These are phyloP conservation scores for Microbotryomycetes sp. DNA, from an alignment of 1,284 basidiomycete species.

Conservation along the genomic window DNA sequence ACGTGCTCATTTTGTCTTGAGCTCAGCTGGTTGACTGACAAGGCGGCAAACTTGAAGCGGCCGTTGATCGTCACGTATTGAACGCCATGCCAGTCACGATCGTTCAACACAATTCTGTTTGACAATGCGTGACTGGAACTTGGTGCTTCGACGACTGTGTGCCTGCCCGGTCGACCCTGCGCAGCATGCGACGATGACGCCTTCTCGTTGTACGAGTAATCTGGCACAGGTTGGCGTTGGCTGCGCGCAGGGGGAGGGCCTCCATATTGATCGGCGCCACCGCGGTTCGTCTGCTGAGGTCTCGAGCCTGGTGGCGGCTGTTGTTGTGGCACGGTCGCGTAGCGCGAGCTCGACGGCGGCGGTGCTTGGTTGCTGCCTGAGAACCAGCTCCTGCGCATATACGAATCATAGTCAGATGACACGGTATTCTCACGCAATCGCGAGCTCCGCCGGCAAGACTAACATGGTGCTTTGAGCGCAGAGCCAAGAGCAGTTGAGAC, in stretches of 20 bases:
- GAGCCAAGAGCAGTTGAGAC: no score
- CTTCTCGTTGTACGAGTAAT: conserved; percentile 1
- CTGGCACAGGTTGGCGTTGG: neutral
- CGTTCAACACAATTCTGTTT: conserved; percentile 75
- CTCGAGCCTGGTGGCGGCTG: neutral
- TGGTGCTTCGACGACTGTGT: conserved; percentile 45
- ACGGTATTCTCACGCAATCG: no score
- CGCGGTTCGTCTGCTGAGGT: conserved; percentile 40
- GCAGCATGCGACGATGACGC: neutral
- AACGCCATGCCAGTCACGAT: conserved; percentile 55
- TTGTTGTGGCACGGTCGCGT: neutral
- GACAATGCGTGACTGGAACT: conserved; percentile 58
- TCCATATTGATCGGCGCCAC: conserved; percentile 33
- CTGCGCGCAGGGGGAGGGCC: neutral
- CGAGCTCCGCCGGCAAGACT: no score
- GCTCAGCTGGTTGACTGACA: neutral
- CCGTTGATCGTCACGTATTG: conserved; percentile 34
- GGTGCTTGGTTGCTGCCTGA: neutral
- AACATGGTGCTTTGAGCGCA: no score
- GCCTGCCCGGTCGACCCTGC: conserved; percentile 32
- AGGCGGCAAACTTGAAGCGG: conserved; percentile 24
- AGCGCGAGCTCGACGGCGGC: neutral
- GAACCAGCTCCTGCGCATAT: conserved; percentile 14
- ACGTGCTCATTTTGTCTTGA: neutral
- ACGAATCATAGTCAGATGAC: no score